A percentile compares a stretch with the other conserved stretches of the same genome.
phyloP scores from a whole-genome alignment of 176 grass and related monocot species.

The Chrysopogon serrulatus region DNA sequence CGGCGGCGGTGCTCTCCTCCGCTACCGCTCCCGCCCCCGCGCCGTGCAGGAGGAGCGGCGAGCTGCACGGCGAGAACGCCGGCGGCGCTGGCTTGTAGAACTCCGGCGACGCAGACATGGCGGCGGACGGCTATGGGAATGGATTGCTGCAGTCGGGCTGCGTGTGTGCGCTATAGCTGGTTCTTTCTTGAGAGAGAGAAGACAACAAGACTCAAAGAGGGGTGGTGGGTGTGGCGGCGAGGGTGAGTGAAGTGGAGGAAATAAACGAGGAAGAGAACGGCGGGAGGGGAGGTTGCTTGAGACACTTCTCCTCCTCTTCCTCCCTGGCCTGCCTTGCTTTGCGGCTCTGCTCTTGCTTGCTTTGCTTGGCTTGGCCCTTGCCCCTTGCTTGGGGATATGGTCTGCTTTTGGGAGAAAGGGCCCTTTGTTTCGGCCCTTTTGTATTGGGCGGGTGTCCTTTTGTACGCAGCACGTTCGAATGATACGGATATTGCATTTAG shows the following conservation, averaged over 20 bases:
- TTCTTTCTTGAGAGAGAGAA: background rate
- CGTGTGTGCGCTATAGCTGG: too few species aligned
- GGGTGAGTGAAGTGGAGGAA: conserved; percentile 3
- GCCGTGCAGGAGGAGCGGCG: conserved; percentile 24
- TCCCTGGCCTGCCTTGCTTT: background rate
- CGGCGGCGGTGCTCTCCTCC: background rate
- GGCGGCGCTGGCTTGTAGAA: conserved; percentile 51
- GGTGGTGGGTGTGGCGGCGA: background rate
- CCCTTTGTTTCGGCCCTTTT: conserved; percentile 34
- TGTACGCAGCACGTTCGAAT: conserved; percentile 5
- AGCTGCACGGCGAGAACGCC: conserved; percentile 48
- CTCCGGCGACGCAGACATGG: conserved; percentile 68
- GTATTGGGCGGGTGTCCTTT: conserved; percentile 31
- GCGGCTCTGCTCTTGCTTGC: too few species aligned
- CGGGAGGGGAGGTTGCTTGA: conserved; percentile 4
- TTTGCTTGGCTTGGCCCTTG: too few species aligned
- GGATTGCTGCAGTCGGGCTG: background rate
- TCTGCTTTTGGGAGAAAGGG: conserved; percentile 25
- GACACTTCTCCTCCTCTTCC: background rate
- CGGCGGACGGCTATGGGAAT: background rate
- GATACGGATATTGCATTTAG: conserved; percentile 19
- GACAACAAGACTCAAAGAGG: background rate
- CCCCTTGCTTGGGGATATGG: conserved; percentile 41
- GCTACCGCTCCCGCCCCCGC: background rate
- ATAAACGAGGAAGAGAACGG: background rate